phyloP scores from a whole-genome alignment of 495 filamentous ascomycete genomes.

The Evansstolkia leycettana region DNA sequence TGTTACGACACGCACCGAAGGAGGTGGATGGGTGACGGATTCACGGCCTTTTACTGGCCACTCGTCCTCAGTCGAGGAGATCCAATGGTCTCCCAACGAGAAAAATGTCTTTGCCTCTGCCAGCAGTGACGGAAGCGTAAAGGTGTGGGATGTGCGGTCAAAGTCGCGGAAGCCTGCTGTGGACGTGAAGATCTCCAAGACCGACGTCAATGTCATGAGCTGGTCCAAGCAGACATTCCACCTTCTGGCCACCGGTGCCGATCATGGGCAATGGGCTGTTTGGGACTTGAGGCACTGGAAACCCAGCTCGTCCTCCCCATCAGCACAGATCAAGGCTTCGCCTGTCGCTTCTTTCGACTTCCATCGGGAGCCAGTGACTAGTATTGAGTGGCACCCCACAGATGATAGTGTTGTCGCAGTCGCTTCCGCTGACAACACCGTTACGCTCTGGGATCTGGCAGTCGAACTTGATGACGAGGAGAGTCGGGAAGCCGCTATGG shows the following conservation, averaged over 20 bases:
- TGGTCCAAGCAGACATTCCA: constrained; percentile 82
- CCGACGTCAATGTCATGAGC: constrained; percentile 90
- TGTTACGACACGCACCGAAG: constrained; percentile 69
- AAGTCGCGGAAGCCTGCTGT: constrained; percentile 77
- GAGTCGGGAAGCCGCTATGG: constrained; percentile 73
- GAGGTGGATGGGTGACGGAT: constrained; percentile 78
- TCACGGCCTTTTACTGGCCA: constrained; percentile 71
- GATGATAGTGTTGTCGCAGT: constrained; percentile 92
- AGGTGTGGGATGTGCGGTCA: constrained; percentile 87
- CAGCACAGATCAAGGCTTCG: constrained; percentile 35
- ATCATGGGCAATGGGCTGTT: constrained; percentile 89
- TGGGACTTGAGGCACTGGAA: constrained; percentile 97
- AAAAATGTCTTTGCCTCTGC: constrained; percentile 85
- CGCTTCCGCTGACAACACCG: constrained; percentile 82
- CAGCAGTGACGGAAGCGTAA: constrained; percentile 85
- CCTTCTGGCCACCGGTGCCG: constrained; percentile 82
- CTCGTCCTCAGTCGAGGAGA: constrained; percentile 74
- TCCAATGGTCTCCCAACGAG: constrained; percentile 93
- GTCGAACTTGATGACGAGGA: constrained; percentile 97
- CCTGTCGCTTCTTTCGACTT: constrained; percentile 85
- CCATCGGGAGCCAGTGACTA: constrained; percentile 92
- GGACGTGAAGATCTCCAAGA: constrained; percentile 68
- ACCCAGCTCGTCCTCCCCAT: constrained; percentile 37
- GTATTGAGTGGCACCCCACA: constrained; percentile 92
- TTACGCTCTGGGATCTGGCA: constrained; percentile 93